phyloP scores from a whole-genome alignment of 1,139 yeast species.

The Yamadazyma sp. region DNA sequence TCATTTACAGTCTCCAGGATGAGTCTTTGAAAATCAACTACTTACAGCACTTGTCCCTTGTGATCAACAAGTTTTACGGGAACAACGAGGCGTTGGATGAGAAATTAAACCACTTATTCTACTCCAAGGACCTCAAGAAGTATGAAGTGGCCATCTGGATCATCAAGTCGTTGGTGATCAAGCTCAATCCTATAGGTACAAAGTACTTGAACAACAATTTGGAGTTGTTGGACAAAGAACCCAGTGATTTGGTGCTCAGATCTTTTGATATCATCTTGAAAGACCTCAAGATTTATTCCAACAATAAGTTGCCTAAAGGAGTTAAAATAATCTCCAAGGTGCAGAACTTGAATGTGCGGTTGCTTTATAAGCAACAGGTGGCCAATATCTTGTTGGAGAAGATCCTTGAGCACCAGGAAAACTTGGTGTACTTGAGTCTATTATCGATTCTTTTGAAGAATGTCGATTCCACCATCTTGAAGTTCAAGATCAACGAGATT shows the following conservation, averaged over 20 bases:
- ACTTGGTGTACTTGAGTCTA: slow-evolving; percentile 55
- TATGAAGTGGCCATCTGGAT: slow-evolving; percentile 69
- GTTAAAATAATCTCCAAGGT: slow-evolving; percentile 46
- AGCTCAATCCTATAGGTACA: slow-evolving; percentile 51
- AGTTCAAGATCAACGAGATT: slow-evolving; percentile 59
- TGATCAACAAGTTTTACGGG: slow-evolving; percentile 49
- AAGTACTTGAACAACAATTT: slow-evolving; percentile 36
- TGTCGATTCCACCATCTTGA: slow-evolving; percentile 54
- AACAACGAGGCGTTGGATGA: slow-evolving; percentile 8
- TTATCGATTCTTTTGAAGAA: slow-evolving; percentile 67
- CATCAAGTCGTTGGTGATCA: slow-evolving; percentile 66
- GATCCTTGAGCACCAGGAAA: slow-evolving; percentile 36
- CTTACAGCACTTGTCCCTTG: slow-evolving; percentile 55
- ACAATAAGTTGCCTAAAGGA: slow-evolving; percentile 38
- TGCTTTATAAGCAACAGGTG: slow-evolving; percentile 75
- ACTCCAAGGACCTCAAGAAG: slow-evolving; percentile 5
- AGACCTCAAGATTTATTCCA: slow-evolving; percentile 54
- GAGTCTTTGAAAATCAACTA: slow-evolving; percentile 52
- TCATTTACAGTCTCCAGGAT: slow-evolving; percentile 12
- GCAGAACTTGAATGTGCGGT: slow-evolving; percentile 56
- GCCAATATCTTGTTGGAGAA: slow-evolving; percentile 58
- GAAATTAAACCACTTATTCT: slow-evolving; percentile 3
- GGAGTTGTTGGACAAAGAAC: slow-evolving; percentile 36
- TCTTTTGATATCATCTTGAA: slow-evolving; percentile 64
- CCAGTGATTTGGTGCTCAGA: slow-evolving; percentile 39